Evolutionary conservation across 805 yeast species (phyloP).

Genomic region (Teunomyces kruisii): DNA sequence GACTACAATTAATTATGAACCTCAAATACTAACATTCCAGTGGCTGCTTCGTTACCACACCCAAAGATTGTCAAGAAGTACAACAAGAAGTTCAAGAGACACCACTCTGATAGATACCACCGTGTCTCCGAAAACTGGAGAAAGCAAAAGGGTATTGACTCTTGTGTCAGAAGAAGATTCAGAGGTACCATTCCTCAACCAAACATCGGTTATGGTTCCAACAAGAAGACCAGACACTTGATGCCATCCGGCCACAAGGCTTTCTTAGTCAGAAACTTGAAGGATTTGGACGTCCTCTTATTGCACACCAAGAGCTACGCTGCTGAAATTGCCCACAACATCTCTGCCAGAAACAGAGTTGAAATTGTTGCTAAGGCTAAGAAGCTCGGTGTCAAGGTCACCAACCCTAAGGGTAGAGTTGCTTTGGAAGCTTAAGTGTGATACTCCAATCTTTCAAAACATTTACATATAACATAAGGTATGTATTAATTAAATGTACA

Average conservation of each 20-base stretch:
- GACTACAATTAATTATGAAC: too few relatives aligned
- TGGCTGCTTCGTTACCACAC: conserved; percentile 98
- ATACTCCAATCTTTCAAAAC: background rate
- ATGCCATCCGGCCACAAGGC: conserved; percentile 98
- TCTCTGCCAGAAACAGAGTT: conserved; percentile 98
- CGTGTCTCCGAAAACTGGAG: conserved; percentile 99
- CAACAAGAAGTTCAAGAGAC: conserved; percentile 99
- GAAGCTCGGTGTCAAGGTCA: conserved; percentile 97
- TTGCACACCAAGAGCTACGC: conserved; percentile 98
- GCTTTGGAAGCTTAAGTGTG: conserved; percentile 86
- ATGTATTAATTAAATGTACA: conserved; percentile 4
- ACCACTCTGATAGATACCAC: conserved; percentile 99
- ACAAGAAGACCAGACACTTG: conserved; percentile 97
- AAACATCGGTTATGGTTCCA: conserved; percentile 99
- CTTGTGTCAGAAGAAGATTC: conserved; percentile 99
- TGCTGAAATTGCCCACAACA: conserved; percentile 99
- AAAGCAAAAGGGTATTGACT: conserved; percentile 99
- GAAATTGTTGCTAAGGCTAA: conserved; percentile 94
- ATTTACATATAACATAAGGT: conserved; percentile 2
- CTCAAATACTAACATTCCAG: conserved; percentile 30
- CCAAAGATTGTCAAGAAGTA: conserved; percentile 99
- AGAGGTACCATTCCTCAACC: conserved; percentile 99
- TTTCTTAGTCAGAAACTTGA: conserved; percentile 86
- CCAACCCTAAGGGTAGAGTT: conserved; percentile 99
- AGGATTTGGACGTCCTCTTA: conserved; percentile 92